Evolutionary conservation across 257 asterid genomes (phyloP).

Genomic region (Solanum arcanum): DNA sequence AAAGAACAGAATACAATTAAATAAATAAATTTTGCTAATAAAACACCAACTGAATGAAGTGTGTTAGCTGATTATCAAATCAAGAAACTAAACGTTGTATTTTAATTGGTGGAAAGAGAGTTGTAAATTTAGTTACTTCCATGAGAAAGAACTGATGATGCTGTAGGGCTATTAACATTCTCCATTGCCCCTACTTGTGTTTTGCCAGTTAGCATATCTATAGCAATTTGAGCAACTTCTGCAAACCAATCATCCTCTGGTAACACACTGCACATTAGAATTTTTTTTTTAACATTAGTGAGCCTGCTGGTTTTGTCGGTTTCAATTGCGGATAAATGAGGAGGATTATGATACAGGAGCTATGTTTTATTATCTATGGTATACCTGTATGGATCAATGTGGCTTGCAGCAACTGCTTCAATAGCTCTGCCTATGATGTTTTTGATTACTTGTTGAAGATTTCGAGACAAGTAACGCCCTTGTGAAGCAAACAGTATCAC

Average conservation of each 20-base stretch:
- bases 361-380: neutral
- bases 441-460: constrained; percentile 85
- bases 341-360: neutral
- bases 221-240: constrained; percentile 85
- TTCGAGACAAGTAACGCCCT: constrained; percentile 84
- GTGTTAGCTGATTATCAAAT: neutral
- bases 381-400: constrained; percentile 76
- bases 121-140: constrained; percentile 32
- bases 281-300: neutral
- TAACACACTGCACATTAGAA: constrained; percentile 28
- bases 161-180: constrained; percentile 47
- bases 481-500: constrained; percentile 86
- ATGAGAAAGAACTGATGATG: constrained; percentile 64
- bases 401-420: constrained; percentile 73
- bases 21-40: neutral
- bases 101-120: neutral
- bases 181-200: constrained; percentile 43
- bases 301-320: neutral
- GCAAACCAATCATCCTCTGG: constrained; percentile 97
- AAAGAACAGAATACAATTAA: neutral
- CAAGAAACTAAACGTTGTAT: neutral
- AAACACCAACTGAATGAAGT: neutral
- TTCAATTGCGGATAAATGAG: neutral
- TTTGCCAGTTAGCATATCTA: constrained; percentile 64
- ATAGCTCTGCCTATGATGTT: constrained; percentile 76